phyloP scores from a whole-genome alignment of 208 protist genomes.

The Leishmania major region DNA sequence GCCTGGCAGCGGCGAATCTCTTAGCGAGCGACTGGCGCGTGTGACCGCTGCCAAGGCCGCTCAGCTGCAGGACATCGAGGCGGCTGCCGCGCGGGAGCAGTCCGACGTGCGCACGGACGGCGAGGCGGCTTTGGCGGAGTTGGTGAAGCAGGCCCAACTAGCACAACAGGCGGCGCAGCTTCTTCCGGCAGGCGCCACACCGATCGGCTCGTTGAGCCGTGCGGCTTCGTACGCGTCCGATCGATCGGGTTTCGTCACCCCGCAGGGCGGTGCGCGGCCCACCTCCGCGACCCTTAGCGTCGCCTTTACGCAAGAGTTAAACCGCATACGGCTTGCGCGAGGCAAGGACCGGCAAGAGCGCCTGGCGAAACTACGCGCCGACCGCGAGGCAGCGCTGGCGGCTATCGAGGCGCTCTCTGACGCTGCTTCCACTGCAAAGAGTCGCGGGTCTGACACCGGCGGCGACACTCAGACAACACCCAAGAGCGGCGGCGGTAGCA shows the following conservation, averaged over 20 bases:
- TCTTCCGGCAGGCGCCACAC: background rate
- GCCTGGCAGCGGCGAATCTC: background rate
- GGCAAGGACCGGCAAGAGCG: conserved; percentile 40
- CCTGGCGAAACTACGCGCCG: conserved; percentile 32
- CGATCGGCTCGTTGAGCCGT: background rate
- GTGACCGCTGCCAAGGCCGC: conserved; percentile 21
- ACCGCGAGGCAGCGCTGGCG: conserved; percentile 24
- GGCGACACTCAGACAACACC: background rate
- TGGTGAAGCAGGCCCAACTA: conserved; percentile 13
- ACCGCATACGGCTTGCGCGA: conserved; percentile 27
- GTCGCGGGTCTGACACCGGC: background rate
- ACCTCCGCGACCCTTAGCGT: conserved; percentile 15
- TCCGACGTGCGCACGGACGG: conserved; percentile 17
- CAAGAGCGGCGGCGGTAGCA: background rate
- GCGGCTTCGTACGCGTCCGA: conserved; percentile 7
- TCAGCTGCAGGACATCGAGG: conserved; percentile 20
- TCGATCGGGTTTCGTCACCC: conserved; percentile 9
- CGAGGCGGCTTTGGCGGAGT: conserved; percentile 20
- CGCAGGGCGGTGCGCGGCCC: conserved; percentile 12
- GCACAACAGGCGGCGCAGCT: background rate
- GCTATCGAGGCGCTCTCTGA: conserved; percentile 1
- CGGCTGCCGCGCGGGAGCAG: conserved; percentile 19
- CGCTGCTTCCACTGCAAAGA: conserved; percentile 5
- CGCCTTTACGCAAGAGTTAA: conserved; percentile 33
- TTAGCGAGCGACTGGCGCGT: conserved; percentile 20